Base-by-base conservation (phyloP, 192 early-diverging fungal species). In the Coemansia guatemalensis region DNA sequence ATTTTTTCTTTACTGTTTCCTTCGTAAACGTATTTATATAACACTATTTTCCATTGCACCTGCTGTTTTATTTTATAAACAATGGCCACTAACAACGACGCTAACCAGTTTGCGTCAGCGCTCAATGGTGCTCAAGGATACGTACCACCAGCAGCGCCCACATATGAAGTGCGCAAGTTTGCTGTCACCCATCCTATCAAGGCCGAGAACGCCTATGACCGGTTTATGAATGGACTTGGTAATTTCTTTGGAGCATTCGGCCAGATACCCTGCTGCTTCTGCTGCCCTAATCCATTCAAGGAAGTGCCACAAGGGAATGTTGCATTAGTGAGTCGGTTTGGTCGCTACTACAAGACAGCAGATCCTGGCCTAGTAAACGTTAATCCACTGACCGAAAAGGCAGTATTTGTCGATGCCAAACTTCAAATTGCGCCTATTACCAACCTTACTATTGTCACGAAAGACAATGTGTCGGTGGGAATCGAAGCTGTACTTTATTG, bases 401-500 rank as follows among this genome's bases (percentile, higher is more conserved):
- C 82, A 48, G 32, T 33, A 4, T 70, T 65, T 30, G 74, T 86
- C 17, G 85, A 90, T 61, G 87, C 87, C 47, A 86, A 83, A 60
- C 82, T 91, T 9, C 83, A 88, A 61, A 85, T 91, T 18, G 54
- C 67, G 41, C 63, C 87, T 8, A 88, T 95, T 25, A 84, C 86
- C 27, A 56, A 71, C 22, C 89, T 95, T 71, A 71, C 83, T 8
- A 89, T 96, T 59, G 90, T 93, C 78, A 93, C 92, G 44, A 92
- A 95, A 70, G 94, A 96, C 78, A 97, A 97, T 65, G 91, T 95
- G 56, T 88, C 84, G 25, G 85, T 94, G 26, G 70, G 69, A 4
- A 94, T 97, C 58, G 94, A 95, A 71, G 86, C 88, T 8, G 92
- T 97, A 0, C 75, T 97, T 1, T 95, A 90, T 63, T 96, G 92